Evolutionary conservation across 768 basidiomycete genomes (phyloP).

Genomic region (Amanita brunnescens): DNA sequence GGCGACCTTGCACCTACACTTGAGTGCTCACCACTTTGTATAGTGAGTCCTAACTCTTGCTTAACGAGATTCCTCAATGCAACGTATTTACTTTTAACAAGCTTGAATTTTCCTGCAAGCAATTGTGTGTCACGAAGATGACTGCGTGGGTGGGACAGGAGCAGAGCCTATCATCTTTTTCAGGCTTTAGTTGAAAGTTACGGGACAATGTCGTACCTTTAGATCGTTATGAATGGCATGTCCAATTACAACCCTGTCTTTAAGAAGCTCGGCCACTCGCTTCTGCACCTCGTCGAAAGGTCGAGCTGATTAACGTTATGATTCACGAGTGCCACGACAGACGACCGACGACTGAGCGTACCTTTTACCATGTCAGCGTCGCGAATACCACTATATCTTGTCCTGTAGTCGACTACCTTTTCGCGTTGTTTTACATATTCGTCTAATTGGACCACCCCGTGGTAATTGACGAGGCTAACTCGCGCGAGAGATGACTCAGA

Average conservation of each 20-base stretch:
- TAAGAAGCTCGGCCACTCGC: slow-evolving; percentile 63
- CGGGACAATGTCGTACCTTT: slow-evolving; percentile 44
- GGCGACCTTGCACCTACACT: slow-evolving; percentile 48
- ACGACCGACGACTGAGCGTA: slow-evolving; percentile 17
- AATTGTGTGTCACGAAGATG: slow-evolving; percentile 65
- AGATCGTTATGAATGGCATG: slow-evolving; percentile 91
- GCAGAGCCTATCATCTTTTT: slow-evolving; percentile 37
- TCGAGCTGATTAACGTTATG: slow-evolving; percentile 41
- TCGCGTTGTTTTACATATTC: slow-evolving; percentile 83
- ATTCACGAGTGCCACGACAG: neutral
- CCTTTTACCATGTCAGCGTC: slow-evolving; percentile 64
- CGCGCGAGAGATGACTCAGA: slow-evolving; percentile 80
- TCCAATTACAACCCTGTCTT: slow-evolving; percentile 76
- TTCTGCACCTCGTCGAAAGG: slow-evolving; percentile 75
- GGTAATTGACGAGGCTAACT: slow-evolving; percentile 83
- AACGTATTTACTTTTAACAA: slow-evolving; percentile 55
- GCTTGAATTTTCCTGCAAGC: slow-evolving; percentile 48
- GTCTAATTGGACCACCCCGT: slow-evolving; percentile 74
- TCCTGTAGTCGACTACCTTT: slow-evolving; percentile 87
- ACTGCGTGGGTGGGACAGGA: slow-evolving; percentile 61
- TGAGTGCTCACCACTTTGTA: slow-evolving; percentile 85
- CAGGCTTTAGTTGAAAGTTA: neutral
- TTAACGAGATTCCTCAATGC: slow-evolving; percentile 74
- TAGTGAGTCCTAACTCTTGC: slow-evolving; percentile 69
- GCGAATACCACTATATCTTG: slow-evolving; percentile 81